Base-by-base conservation (phyloP, 2,329 filamentous ascomycete genomes). In the Monosporascus sp. region DNA sequence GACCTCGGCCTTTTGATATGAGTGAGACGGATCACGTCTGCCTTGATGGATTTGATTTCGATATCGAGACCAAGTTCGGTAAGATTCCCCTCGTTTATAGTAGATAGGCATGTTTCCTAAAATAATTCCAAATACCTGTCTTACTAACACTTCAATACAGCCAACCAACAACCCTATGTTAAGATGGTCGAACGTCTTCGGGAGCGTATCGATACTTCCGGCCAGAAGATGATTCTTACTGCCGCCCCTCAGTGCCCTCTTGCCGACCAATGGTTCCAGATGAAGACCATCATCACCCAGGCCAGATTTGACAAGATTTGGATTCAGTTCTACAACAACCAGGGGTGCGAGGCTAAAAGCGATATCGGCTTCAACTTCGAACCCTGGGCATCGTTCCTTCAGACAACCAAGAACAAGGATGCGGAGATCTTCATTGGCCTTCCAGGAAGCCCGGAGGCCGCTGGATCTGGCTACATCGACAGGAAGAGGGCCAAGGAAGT, bases 241-340 rank as follows among this genome's bases (percentile, higher is more conserved):
- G 74, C 69, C 5, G 72, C 74, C 6, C 75, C 75, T n/a, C 72
- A 77, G 59, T 77, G 75, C 61, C 70, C 73, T 15, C 65, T 70
- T 20, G 49, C 52, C 3, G 53, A 67, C 5, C 46, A 69, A 2
- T 73, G 71, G 51, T 66, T 80, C 27, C 60, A 72, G 53, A 74
- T 81, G 62, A 70, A 71, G 46, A 56, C 61, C 1, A 74, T 81
- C 39, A 65, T 76, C 20, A 58, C 69, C 25, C 48, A 64, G 31
- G 63, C 69, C 39, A 37, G 55, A 24, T 65, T 65, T 31, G 72
- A 75, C 25, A 67, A 70, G 15, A 63, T 75, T 41, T 77, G 74
- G 60, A 63, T 79, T 49, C 75, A 78, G 65, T 79, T 78, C 63
- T 78, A 76, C 67, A 77, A 78, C 68, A 77, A 77, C 61, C 58